Evolutionary conservation across 257 asterid genomes (phyloP), one percentile per base, ranked within the genome.

Genomic region (Capsicum rhomboideum): DNA sequence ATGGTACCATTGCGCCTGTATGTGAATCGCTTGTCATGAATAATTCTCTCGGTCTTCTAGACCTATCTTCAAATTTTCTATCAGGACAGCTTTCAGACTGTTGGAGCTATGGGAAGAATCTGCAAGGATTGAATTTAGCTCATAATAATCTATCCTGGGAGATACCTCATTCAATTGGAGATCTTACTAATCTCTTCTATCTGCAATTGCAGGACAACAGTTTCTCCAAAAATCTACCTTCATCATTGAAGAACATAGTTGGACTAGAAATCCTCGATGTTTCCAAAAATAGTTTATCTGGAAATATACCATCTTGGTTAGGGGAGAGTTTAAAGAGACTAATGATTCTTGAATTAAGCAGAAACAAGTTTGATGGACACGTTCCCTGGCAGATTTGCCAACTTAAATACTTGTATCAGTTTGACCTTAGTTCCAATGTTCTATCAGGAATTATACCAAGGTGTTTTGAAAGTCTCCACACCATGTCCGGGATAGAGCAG

Each of bases 121-220:
- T 79, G 69, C 20, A 23, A 40, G n/a, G 6, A 34, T 18, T 79
- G 49, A 31, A 54, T 20, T 29, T 54, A 58, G 37, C n/a, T 1
- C 0, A 28, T 2, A 55, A 54, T 21, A 5, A 18, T 28, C 69
- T 79, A 8, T 54, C 2, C 10, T 34, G 69, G 46, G 50, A 29
- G 16, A 79, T 79, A 54, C 83, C 83, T 79, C 83, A 31, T 17
- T 79, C 83, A 54, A 6, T 79, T 34, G 83, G 83, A 79, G 5
- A 79, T 54, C 69, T 79, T 31, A 3, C 5, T 29, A 54, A 58
- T 29, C 69, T 79, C 83, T 17, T 13, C 12, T 10, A 0, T 4
- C 67, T 79, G 6, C 6, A 4, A 31, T 20, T 79, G 50, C 1
- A 0, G 0, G 10, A 20, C n/a, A 79, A 79, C 34, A 10, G 0